Evolutionary conservation across 2,329 filamentous ascomycete species (phyloP), one percentile per base, ranked within the genome.

Genomic region (Cercospora sp.): DNA sequence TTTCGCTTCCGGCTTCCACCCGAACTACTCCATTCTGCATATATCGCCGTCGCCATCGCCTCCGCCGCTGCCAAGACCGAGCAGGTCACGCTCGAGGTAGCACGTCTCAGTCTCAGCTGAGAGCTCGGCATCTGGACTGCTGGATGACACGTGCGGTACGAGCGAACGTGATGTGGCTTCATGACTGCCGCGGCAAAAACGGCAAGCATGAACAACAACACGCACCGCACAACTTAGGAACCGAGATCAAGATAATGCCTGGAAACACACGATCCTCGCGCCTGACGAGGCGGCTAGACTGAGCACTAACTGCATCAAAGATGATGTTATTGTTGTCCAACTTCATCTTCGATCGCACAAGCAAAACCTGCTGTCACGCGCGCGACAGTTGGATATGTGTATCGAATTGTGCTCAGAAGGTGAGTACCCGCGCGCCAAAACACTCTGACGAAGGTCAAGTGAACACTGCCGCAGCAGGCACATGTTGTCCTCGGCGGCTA

Each of bases 31-130:
- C 45, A 51, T 51, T 51, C 45, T 51, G 45, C 45, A 4, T 23
- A 23, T 51, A 51, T 51, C 45, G 45, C 45, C 45, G 45, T 51
- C 45, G 45, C 20, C 26, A 28, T 26, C 53, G n/a, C 55, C 30
- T 7, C 26, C 55, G 55, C 55, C 55, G 57, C 57, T 18, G 57
- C 57, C 57, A 60, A 60, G 57, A 36, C 57, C 57, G 57, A 40
- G 57, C 10, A 60, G 5, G 55, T 58, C 30, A 33, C 18, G 45
- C 45, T 51, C 36, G 6, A 42, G 36, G 36, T 16, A n/a, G 36
- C 36, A 42, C 36, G 36, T 42, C 16, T 42, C 36, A 42, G 36
- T 42, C 36, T 42, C 36, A 42, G 45, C 20, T 51, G 18, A 23
- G 18, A 51, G 45, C 45, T 51, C 45, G 45, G 45, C 45, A 51